These are phyloP conservation scores for Phaseolus coccineus DNA, from an alignment of 331 rosid species.

Conservation along the genomic window DNA sequence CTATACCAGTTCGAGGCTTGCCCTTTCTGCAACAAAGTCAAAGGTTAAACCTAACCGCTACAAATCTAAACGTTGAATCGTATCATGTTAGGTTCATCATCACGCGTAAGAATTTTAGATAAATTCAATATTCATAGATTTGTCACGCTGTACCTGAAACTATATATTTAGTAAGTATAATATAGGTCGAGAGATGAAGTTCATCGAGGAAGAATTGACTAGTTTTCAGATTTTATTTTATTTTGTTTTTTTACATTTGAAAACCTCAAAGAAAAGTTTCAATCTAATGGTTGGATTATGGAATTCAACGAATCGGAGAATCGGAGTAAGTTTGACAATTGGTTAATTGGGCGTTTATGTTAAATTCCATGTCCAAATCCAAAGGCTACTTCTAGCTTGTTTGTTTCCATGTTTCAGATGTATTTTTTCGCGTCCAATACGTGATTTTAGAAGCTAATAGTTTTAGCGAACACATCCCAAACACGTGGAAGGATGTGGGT, in stretches of 20 bases:
- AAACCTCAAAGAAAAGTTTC: background rate
- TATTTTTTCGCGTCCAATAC: background rate
- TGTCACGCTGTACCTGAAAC: background rate
- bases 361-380: background rate
- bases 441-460: background rate
- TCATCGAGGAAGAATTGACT: background rate
- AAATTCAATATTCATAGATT: background rate
- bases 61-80: background rate
- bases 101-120: background rate
- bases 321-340: no score
- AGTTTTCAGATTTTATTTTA: background rate
- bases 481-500: background rate
- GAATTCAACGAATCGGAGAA: background rate
- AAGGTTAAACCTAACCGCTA: slow-evolving; percentile 54
- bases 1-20: slow-evolving; percentile 99
- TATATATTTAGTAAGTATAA: background rate
- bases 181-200: background rate
- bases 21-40: slow-evolving; percentile 98
- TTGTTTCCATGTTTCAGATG: background rate
- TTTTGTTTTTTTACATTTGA: background rate
- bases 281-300: background rate
- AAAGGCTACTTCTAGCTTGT: background rate
- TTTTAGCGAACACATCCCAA: background rate
- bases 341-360: background rate
- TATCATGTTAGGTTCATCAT: background rate